Conservation (phyloP, 257 asterid species). For the Solanum chiquidenum region DNA sequence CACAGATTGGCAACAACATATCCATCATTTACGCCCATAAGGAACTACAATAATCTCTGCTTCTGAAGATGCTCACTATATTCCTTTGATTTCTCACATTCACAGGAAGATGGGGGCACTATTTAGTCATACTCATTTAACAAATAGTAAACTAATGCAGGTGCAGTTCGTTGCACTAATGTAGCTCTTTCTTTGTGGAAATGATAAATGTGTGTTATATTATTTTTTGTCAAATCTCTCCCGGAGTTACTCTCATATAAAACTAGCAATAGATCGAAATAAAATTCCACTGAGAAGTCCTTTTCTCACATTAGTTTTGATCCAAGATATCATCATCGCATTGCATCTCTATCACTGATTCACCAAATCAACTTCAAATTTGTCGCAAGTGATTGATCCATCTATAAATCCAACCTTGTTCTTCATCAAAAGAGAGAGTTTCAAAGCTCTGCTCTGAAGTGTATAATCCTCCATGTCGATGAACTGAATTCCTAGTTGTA, state of each 20-base stretch:
- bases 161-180: background rate
- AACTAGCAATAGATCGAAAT: background rate
- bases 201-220: background rate
- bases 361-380: background rate
- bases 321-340: background rate
- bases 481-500: background rate
- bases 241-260: background rate
- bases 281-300: background rate
- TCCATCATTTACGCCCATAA: background rate
- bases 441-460: background rate
- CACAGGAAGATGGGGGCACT: background rate
- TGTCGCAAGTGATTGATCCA: background rate
- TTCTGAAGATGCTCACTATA: background rate
- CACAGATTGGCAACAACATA: background rate
- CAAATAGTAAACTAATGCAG: background rate
- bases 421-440: background rate
- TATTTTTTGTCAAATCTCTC: background rate
- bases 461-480: background rate
- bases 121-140: background rate
- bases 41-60: background rate
- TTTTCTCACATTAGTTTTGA: background rate
- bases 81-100: background rate
- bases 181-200: background rate
- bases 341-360: background rate
- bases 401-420: background rate